Conservation (phyloP, 2,329 filamentous ascomycete species). For the Seiridium cupressi region DNA sequence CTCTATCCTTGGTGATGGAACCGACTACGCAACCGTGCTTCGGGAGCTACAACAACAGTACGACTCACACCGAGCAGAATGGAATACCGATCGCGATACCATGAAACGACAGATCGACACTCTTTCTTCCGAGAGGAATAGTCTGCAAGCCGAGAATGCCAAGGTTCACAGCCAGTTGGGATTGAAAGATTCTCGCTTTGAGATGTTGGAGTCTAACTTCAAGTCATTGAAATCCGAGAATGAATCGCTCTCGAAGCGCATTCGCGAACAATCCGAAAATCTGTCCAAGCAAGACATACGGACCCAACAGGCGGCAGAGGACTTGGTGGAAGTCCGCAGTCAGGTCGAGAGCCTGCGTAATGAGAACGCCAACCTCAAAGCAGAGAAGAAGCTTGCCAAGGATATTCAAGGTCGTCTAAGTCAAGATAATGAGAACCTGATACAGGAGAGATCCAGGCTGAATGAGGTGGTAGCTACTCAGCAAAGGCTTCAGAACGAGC, state of each 20-base stretch:
- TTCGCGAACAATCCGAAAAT: slow-evolving; percentile 72
- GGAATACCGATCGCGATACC: slow-evolving; percentile 75
- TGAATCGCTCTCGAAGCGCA: slow-evolving; percentile 79
- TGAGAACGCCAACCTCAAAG: slow-evolving; percentile 89
- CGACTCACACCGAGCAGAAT: slow-evolving; percentile 85
- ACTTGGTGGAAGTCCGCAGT: slow-evolving; percentile 82
- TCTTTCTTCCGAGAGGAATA: slow-evolving; percentile 77
- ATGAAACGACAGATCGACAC: slow-evolving; percentile 82
- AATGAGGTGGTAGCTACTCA: slow-evolving; percentile 81
- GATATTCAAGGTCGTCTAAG: slow-evolving; percentile 85
- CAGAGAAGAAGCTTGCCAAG: slow-evolving; percentile 93
- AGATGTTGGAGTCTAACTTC: slow-evolving; percentile 88
- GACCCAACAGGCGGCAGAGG: slow-evolving; percentile 89
- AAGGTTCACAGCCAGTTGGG: slow-evolving; percentile 78
- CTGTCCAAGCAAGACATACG: slow-evolving; percentile 87
- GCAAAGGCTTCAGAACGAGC: slow-evolving; percentile 88
- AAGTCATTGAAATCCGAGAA: slow-evolving; percentile 82
- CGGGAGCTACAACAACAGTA: slow-evolving; percentile 88
- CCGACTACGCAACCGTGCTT: slow-evolving; percentile 73
- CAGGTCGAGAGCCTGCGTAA: slow-evolving; percentile 83
- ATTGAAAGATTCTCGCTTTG: slow-evolving; percentile 78
- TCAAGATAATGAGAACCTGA: slow-evolving; percentile 81
- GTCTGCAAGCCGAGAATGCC: slow-evolving; percentile 79
- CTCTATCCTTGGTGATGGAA: slow-evolving; percentile 48
- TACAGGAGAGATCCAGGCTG: slow-evolving; percentile 80